Base-by-base conservation (phyloP, 139 green algal genomes). In the Trebouxia sp. region DNA sequence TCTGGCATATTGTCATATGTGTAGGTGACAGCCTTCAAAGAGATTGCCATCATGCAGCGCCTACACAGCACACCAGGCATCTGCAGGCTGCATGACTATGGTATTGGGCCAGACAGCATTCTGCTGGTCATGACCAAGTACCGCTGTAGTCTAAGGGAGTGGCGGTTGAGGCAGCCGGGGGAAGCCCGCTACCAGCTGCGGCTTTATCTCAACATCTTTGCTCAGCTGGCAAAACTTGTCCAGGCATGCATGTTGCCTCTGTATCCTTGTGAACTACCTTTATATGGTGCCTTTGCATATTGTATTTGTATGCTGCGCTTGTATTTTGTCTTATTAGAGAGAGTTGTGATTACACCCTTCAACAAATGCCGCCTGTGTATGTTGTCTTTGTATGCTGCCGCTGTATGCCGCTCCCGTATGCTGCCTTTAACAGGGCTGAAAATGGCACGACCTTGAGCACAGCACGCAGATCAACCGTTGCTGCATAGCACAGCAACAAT, bases 31-130 rank as follows among this genome's bases (percentile, higher is more conserved):
- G 32, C 45, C 17, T 79, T 62, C 72, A 65, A 24, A 30, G 72
- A 79, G 47, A 39, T 79, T 38, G 30, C 28, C 30, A 79, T 66
- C 47, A 53, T 79, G 72, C n/a, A 79, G 43, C 45, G 48, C n/a
- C 28, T 79, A 28, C 6, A n/a, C 43, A 26, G 32, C 28, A 65
- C 24, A 5, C 42, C 30, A 62, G 37, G 45, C 28, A 79, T 65
- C 37, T 62, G 45, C 45, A 42, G 48, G 28, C 5, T 79, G 17
- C 45, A 65, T 28, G 72, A 79, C 45, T 79, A 39, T 62, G 72
- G 72, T 14, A 62, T 79, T 30, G 32, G 37, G 28, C 30, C 12
- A 35, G 45, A 79, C 45, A 65, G 45, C 72, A 65, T 62, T 14
- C 43, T 45, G n/a, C 28, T 79, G 45, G 72, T 66, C 5, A 65